Evolutionary conservation across 345 rosid species (phyloP), one percentile per base, ranked within the genome.

Genomic region (Mangifera indica): DNA sequence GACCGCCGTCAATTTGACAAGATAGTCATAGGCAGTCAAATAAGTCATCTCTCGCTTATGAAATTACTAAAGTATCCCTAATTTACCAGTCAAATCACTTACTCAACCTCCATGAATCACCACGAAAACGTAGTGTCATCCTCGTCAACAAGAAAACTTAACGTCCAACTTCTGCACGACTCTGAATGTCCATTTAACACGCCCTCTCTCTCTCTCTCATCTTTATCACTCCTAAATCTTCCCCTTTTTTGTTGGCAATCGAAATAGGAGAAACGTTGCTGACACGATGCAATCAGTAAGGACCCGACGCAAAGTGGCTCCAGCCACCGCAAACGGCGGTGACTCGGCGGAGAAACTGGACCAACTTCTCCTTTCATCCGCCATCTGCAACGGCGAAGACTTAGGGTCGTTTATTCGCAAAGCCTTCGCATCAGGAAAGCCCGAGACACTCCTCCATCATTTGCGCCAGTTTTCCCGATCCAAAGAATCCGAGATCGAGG

Each of bases 401-500:
- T 80, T 94, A 10, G 97, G 96, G 10, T 90, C 98, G 1, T 94
- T 92, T 80, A 85, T 92, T 66, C 89, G 98, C 71, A 92, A 91
- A 76, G 91, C 80, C 61, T 94, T 94, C 72, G 83, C 87, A 44
- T 82, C 92, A 3, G 96, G 98, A 1, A 89, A 85, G 81, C 98
- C 98, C 11, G 98, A 94, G 82, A 77, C 84, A 11, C 91, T 94
- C 65, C 92, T 89, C 74, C 97, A 87, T 67, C 92, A 85, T 74
- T 95, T 94, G 80, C 97, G 97, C 72, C 84, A 81, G 75, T 94
- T 94, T 77, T 76, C 95, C 34, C 91, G 98, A 70, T 84, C 95
- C 55, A 94, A 94, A 64, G 98, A 94, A 62, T 85, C 97, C 7
- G 98, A 94, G 86, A 94, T 94, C 83, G 98, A 94, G 44, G 98